Percentiles rank a stretch among this genome's conserved stretches.
These are phyloP conservation scores for Dioscorea zingiberensis DNA, from an alignment of 106 monocot genomes.

Conservation along the genomic window DNA sequence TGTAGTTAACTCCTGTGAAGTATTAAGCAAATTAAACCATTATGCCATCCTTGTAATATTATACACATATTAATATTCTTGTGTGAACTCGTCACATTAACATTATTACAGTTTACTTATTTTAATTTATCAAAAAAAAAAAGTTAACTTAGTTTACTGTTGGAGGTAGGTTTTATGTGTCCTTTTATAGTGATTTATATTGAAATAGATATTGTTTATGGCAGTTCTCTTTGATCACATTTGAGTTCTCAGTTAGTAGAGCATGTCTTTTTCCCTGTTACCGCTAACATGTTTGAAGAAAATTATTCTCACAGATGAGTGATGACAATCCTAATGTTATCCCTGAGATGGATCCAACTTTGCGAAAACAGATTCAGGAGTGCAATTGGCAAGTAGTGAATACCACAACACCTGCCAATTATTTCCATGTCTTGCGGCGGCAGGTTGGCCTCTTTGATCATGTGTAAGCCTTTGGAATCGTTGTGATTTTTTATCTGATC, in stretches of 20 bases:
- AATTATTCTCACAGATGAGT: conserved; percentile 66
- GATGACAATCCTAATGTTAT: conserved; percentile 89
- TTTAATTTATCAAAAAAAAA: too few relatives aligned
- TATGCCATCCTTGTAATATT: background rate
- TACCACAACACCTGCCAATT: conserved; percentile 95
- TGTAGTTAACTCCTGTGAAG: background rate
- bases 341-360: conserved; percentile 96
- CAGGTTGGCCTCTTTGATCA: conserved; percentile 46
- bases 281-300: background rate
- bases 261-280: background rate
- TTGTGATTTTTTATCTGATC: background rate
- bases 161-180: too few relatives aligned
- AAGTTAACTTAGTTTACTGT: too few relatives aligned
- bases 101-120: background rate
- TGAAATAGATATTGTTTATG: background rate
- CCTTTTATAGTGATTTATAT: too few relatives aligned
- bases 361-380: conserved; percentile 92
- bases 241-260: background rate
- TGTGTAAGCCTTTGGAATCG: background rate
- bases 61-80: background rate
- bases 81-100: background rate
- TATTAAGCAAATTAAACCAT: background rate
- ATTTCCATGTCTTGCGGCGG: conserved; percentile 93
- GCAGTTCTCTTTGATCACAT: background rate
- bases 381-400: conserved; percentile 99